Base-by-base conservation (phyloP, 2,329 filamentous ascomycete genomes). In the Fusarium avenaceum region DNA sequence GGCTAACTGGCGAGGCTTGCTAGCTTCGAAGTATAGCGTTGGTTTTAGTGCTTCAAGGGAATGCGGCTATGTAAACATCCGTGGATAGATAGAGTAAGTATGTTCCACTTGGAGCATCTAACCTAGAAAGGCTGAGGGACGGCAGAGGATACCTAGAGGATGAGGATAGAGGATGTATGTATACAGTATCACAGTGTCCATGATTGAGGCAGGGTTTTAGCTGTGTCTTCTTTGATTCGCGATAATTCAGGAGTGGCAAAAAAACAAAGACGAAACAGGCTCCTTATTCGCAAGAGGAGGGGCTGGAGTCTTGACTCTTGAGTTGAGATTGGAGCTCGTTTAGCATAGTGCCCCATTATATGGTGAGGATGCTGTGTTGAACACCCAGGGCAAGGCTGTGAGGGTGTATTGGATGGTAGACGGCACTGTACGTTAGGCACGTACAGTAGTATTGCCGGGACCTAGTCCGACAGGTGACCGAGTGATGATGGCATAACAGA, bases 41-140 rank as follows among this genome's bases (percentile, higher is more conserved):
- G 44, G 47, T 28, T 58, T 58, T 63, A 63, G 61, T 54, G 53
- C 40, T 54, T 55, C 40, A 22, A 69, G 42, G 56, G 65, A 69
- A 69, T 69, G 66, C 57, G 48, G 49, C 45, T 65, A 43, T 45
- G 32, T 48, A 40, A 22, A 45, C 51, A 53, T 69, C 49, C 56
- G 54, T 67, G 33, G 39, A 65, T 49, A 56, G 48, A 56, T 49
- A 56, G 48, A 56, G 19, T 28, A 42, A 48, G 40, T 53, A 38
- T 43, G 51, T 58, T 56, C 57, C 61, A 54, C 40, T 39, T 38
- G 35, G 45, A 42, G 45, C 28, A 30, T 13, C 28, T 19, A 44
- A 40, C 49, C 48, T 5, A 6, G 33, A n/a, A 64, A 65, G 54
- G 55, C 47, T 55, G 50, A 50, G 13, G n/a, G 46, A 19, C n/a